phyloP scores from a whole-genome alignment of 108 stramenopile genomes.

The Skeletonema menzelii region DNA sequence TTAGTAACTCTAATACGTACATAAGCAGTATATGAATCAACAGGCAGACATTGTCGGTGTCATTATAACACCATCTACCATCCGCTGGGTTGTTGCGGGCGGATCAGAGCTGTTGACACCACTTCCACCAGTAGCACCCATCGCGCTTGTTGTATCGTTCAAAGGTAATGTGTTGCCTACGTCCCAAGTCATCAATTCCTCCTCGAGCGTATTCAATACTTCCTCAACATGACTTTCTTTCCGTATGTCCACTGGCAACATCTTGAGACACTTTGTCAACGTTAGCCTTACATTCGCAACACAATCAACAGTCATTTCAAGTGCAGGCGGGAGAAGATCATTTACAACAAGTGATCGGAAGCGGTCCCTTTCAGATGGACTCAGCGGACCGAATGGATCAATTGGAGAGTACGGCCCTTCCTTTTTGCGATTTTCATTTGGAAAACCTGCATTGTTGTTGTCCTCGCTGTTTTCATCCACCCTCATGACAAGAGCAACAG shows the following conservation, averaged over 20 bases:
- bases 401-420: slow-evolving; percentile 9
- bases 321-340: slow-evolving; percentile 64
- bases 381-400: slow-evolving; percentile 64
- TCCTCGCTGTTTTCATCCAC: slow-evolving; percentile 60
- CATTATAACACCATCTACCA: slow-evolving; percentile 1
- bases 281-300: slow-evolving; percentile 81
- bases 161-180: slow-evolving; percentile 33
- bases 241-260: slow-evolving; percentile 66
- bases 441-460: background rate
- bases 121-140: background rate
- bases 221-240: slow-evolving; percentile 47
- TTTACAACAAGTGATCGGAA: slow-evolving; percentile 57
- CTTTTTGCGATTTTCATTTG: slow-evolving; percentile 8
- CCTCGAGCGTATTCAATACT: slow-evolving; percentile 63
- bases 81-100: background rate
- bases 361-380: slow-evolving; percentile 60
- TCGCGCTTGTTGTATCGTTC: slow-evolving; percentile 10
- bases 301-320: slow-evolving; percentile 80
- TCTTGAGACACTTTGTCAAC: slow-evolving; percentile 66
- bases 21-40: background rate
- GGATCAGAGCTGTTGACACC: background rate
- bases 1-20: no score
- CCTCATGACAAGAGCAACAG: slow-evolving; percentile 68
- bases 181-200: slow-evolving; percentile 87
- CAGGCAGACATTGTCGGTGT: slow-evolving; percentile 1